Conservation (phyloP, 441 rosid genomes). For the Sinapis alba region DNA sequence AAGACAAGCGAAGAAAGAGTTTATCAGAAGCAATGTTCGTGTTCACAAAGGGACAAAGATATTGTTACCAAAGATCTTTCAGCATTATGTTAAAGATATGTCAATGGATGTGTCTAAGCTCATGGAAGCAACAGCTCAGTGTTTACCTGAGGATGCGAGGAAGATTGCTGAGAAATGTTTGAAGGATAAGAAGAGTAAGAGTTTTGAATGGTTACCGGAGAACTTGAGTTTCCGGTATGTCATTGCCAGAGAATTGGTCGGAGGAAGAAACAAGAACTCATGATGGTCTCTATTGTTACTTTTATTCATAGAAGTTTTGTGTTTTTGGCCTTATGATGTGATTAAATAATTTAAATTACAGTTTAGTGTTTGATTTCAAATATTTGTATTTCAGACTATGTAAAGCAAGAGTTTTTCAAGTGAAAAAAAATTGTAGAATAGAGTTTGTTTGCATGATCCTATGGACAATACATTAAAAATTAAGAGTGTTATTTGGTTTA, state of each 20-base stretch:
- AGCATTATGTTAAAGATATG: conserved; percentile 62
- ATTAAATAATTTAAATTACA: conserved; percentile 28
- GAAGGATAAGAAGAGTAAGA: conserved; percentile 50
- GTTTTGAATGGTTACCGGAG: conserved; percentile 60
- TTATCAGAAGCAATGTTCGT: conserved; percentile 51
- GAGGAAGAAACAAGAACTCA: conserved; percentile 32
- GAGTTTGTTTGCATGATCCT: not conserved
- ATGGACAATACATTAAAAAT: not conserved
- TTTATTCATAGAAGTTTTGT: not conserved
- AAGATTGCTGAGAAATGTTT: conserved; percentile 52
- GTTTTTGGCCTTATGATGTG: conserved; percentile 20
- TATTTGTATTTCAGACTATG: not conserved
- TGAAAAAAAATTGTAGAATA: conserved; percentile 8
- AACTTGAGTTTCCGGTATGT: conserved; percentile 63
- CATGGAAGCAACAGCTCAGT: conserved; percentile 42
- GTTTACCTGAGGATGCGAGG: conserved; percentile 52
- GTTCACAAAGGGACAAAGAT: conserved; percentile 62
- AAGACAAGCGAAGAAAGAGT: conserved; percentile 57
- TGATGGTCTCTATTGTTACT: not conserved
- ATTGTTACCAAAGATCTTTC: conserved; percentile 57
- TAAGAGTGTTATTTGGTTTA: not conserved
- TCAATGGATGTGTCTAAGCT: conserved; percentile 46
- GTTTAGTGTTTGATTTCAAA: not conserved
- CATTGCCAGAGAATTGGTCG: conserved; percentile 52
- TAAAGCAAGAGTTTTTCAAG: conserved; percentile 7